These are phyloP conservation scores for Aspergillus clavatus DNA, from an alignment of 2,329 filamentous ascomycete species.

Conservation along the genomic window DNA sequence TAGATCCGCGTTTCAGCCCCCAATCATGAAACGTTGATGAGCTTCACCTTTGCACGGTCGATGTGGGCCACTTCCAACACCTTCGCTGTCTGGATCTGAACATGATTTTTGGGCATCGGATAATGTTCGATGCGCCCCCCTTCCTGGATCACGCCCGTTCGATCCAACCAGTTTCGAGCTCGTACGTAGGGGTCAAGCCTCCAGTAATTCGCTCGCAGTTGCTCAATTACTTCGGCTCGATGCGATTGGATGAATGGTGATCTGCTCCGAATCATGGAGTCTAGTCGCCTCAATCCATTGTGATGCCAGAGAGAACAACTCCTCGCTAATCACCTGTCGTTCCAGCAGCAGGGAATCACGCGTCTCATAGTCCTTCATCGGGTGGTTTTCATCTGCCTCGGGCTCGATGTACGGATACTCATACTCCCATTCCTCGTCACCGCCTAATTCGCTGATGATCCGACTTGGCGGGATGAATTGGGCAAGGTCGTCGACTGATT, in stretches of 20 bases:
- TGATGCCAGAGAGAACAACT: slow-evolving; percentile 68
- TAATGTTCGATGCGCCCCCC: slow-evolving; percentile 69
- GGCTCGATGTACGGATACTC: slow-evolving; percentile 82
- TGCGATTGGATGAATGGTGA: slow-evolving; percentile 49
- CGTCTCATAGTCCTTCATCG: slow-evolving; percentile 60
- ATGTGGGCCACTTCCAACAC: slow-evolving; percentile 12
- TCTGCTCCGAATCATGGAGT: slow-evolving; percentile 38
- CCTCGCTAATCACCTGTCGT: slow-evolving; percentile 58
- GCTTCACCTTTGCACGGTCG: slow-evolving; percentile 8
- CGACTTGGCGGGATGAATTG: slow-evolving; percentile 64
- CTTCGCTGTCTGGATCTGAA: slow-evolving; percentile 12
- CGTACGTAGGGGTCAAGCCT: slow-evolving; percentile 77
- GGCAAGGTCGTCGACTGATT: slow-evolving; percentile 68
- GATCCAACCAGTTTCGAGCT: slow-evolving; percentile 74
- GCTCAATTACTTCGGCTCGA: slow-evolving; percentile 57
- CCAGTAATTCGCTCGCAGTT: slow-evolving; percentile 76
- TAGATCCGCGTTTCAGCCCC: too few relatives aligned
- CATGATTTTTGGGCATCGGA: slow-evolving; percentile 23
- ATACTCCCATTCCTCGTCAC: slow-evolving; percentile 77
- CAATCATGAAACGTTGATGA: slow-evolving; percentile 7
- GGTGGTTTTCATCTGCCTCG: slow-evolving; percentile 63
- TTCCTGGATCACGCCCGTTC: slow-evolving; percentile 63
- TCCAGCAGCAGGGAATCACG: slow-evolving; percentile 59
- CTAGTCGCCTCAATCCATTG: slow-evolving; percentile 62
- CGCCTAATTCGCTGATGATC: slow-evolving; percentile 75